phyloP scores from a whole-genome alignment of 176 grass and related monocot genomes.

The Miscanthus lutarioriparius region DNA sequence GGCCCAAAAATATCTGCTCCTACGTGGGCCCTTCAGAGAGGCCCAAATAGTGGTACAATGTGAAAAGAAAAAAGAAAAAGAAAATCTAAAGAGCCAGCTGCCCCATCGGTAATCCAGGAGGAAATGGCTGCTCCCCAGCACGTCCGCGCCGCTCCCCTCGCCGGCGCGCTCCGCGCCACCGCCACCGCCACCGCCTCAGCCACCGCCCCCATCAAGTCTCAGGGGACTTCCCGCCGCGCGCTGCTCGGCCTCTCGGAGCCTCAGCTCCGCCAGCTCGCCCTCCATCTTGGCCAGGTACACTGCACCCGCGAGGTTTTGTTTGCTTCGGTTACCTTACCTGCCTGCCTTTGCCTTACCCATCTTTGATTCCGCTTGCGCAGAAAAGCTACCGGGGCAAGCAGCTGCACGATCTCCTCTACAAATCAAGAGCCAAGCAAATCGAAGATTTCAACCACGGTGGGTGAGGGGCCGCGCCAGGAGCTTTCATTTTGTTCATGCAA shows the following conservation, averaged over 20 bases:
- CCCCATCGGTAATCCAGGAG: not conserved
- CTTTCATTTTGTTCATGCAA: not conserved
- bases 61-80: not conserved
- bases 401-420: constrained; percentile 90
- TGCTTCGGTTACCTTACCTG: not conserved
- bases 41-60: not conserved
- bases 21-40: not conserved
- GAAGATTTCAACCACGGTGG: constrained; percentile 68
- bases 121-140: constrained; percentile 74
- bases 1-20: not conserved
- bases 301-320: not conserved
- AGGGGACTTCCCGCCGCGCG: constrained; percentile 47
- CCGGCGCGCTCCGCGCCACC: constrained; percentile 54
- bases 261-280: constrained; percentile 77
- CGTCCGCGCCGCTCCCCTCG: constrained; percentile 59
- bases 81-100: not conserved
- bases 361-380: constrained; percentile 29
- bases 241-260: constrained; percentile 81
- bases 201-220: not conserved
- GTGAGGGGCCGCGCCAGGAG: accelerated
- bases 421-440: constrained; percentile 77
- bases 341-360: not conserved
- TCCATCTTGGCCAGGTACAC: constrained; percentile 73
- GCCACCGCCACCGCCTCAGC: constrained; percentile 30
- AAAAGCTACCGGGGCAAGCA: constrained; percentile 93